A percentile compares a stretch with the other conserved stretches of the same genome.
These are phyloP conservation scores for Knoxdaviesia proteae DNA, from an alignment of 2,329 filamentous ascomycete genomes.

Conservation along the genomic window DNA sequence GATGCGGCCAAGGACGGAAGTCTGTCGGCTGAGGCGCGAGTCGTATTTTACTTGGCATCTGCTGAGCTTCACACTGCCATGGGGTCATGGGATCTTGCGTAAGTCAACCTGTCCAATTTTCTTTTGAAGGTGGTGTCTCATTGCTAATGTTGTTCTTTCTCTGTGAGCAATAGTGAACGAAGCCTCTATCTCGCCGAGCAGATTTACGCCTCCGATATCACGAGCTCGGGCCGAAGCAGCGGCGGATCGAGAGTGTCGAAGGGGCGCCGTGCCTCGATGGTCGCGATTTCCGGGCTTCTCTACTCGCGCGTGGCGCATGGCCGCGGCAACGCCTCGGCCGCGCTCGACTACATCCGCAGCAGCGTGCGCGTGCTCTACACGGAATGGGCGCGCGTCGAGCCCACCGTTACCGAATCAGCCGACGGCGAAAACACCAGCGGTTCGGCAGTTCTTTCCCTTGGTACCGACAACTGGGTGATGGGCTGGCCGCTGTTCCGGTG, in stretches of 20 bases:
- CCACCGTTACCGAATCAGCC: constrained; percentile 2
- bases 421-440: not conserved
- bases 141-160: too few relatives aligned
- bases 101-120: constrained; percentile 7
- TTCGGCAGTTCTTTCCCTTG: constrained; percentile 5
- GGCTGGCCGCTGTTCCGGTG: constrained; percentile 53
- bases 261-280: not conserved
- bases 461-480: constrained; percentile 58
- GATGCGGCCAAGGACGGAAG: not conserved
- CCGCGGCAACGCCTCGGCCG: constrained; percentile 34
- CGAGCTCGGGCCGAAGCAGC: too few relatives aligned
- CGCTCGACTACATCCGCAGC: constrained; percentile 34
- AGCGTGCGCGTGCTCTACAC: constrained; percentile 33
- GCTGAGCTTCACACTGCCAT: constrained; percentile 54
- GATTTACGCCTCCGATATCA: too few relatives aligned
- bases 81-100: constrained; percentile 43
- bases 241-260: too few relatives aligned
- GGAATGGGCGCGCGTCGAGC: constrained; percentile 32
- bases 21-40: constrained; percentile 17
- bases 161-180: too few relatives aligned
- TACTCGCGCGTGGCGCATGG: constrained; percentile 46
- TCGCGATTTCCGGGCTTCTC: constrained; percentile 21
- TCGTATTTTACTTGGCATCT: constrained; percentile 41
- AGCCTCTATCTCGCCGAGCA: too few relatives aligned
- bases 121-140: too few relatives aligned